These are phyloP conservation scores for Melocanna baccifera DNA, from an alignment of 176 grass and related monocot genomes.

Conservation along the genomic window DNA sequence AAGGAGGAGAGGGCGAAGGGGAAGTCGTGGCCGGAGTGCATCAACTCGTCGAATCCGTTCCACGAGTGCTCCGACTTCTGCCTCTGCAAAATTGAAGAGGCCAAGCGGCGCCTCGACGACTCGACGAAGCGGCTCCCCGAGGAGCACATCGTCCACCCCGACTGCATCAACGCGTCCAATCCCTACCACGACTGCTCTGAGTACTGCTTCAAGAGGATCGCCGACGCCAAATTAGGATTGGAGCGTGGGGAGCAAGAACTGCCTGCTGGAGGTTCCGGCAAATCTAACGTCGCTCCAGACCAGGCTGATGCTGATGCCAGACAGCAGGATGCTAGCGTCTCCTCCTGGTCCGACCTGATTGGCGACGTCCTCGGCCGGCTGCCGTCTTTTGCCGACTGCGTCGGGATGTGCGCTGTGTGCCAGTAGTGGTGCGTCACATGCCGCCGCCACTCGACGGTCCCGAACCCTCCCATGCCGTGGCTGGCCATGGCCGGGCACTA, in stretches of 20 bases:
- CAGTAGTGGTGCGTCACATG: too few relatives aligned
- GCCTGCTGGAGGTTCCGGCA: conserved; percentile 1
- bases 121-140: conserved; percentile 17
- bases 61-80: conserved; percentile 54
- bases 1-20: too few relatives aligned
- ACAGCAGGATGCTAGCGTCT: too few relatives aligned
- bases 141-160: conserved; percentile 51
- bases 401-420: too few relatives aligned
- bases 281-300: neutral
- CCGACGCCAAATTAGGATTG: neutral
- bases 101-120: conserved; percentile 28
- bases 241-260: conserved; percentile 26
- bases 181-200: conserved; percentile 67
- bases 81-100: conserved; percentile 50
- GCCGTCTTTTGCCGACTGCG: too few relatives aligned
- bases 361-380: too few relatives aligned
- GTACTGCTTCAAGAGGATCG: conserved; percentile 61
- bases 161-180: conserved; percentile 69
- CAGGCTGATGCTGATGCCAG: too few relatives aligned
- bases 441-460: too few relatives aligned
- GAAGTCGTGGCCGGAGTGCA: conserved; percentile 44
- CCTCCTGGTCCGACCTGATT: too few relatives aligned
- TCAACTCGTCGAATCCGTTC: conserved; percentile 71
- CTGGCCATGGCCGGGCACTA: too few relatives aligned
- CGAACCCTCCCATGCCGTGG: too few relatives aligned